phyloP scores from a whole-genome alignment of 345 rosid species.

The Euphorbia lathyris region DNA sequence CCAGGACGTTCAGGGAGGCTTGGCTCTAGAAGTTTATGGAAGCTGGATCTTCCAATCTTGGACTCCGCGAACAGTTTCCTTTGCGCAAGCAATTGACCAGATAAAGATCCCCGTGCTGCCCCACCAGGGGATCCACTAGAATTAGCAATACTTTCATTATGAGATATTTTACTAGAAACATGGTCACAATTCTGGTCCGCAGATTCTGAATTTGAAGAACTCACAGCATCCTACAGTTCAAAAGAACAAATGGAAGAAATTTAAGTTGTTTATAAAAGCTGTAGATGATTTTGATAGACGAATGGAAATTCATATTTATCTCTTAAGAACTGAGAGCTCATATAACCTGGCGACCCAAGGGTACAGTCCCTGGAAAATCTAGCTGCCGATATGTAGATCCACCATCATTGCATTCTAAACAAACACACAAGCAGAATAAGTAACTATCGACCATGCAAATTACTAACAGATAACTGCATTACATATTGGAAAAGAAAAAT shows the following conservation, averaged over 20 bases:
- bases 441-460: background rate
- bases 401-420: slow-evolving; percentile 54
- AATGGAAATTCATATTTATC: background rate
- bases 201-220: slow-evolving; percentile 29
- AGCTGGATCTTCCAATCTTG: slow-evolving; percentile 78
- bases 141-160: slow-evolving; percentile 44
- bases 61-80: slow-evolving; percentile 78
- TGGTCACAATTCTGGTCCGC: slow-evolving; percentile 27
- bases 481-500: slow-evolving; percentile 9
- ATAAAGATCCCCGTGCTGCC: slow-evolving; percentile 43
- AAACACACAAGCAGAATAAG: slow-evolving; percentile 18
- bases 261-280: background rate
- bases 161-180: slow-evolving; percentile 24
- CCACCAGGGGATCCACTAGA: slow-evolving; percentile 36
- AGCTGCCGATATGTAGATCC: slow-evolving; percentile 70
- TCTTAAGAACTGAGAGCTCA: background rate
- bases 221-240: slow-evolving; percentile 36
- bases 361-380: slow-evolving; percentile 62
- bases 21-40: slow-evolving; percentile 96
- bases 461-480: background rate
- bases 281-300: background rate
- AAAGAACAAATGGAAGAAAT: background rate
- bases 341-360: slow-evolving; percentile 55
- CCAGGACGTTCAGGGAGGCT: slow-evolving; percentile 72
- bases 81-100: slow-evolving; percentile 59